Base-by-base conservation (phyloP, 495 filamentous ascomycete genomes). In the Friedmanniomyces simplex region DNA sequence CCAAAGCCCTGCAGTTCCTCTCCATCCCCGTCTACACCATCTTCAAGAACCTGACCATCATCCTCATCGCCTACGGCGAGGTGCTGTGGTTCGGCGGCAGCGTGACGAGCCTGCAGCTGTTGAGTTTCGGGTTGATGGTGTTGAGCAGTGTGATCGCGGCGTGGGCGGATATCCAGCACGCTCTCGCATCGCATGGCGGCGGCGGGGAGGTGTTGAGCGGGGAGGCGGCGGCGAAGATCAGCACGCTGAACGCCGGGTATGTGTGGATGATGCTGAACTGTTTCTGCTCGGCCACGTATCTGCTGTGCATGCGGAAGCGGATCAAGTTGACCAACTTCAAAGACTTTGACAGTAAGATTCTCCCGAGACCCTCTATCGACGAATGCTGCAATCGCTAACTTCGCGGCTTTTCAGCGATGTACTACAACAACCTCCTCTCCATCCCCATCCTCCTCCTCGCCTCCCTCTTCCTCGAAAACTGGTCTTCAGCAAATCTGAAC, bases 291-390 rank as follows among this genome's bases (percentile, higher is more conserved):
- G 90, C 93, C 12, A 81, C 88, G 22, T 99, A 95, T 64, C 75
- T 96, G 34, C 74, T 99, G 43, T 80, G 85, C 58, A 99, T 96
- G 94, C 82, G 91, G 68, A 99, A 99, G 80, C 82, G 94, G 54
- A 97, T 97, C 67, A 97, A 97, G 82, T 79, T 95, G 76, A 97
- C 94, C 72, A 96, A 96, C 79, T 97, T 99, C 74, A 96, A 96
- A 77, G 93, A 99, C 68, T 96, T 94, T 74, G 93, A 99, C 72
- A 95, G 91, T 96, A 81, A 73, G 91, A 32, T n/a, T n/a, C n/a
- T 81, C 26, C 25, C 32, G 13, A n/a, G 20, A 24, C 49, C 25
- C 13, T 22, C 20, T 21, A 51, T 47, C 11, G 20, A 11, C 43
- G 10, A 50, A 10, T 11, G 26, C 26, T 24, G 12, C 34, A 4